These are phyloP conservation scores for Mycena sanguinolenta DNA, from an alignment of 768 basidiomycete species.

Conservation along the genomic window DNA sequence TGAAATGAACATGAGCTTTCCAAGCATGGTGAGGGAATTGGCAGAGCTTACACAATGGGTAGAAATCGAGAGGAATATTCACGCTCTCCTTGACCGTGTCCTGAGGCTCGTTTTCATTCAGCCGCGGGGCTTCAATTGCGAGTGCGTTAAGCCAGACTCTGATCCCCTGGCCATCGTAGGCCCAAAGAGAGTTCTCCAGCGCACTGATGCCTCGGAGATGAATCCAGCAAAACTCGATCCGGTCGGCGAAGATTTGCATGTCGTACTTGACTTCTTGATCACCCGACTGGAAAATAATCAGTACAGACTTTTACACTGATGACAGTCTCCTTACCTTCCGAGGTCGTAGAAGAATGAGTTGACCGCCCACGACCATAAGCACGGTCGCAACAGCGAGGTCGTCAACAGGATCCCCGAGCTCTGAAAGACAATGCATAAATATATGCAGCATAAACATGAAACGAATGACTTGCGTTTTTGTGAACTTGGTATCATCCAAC, in stretches of 20 bases:
- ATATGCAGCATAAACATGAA: conserved; percentile 24
- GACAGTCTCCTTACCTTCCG: conserved; percentile 71
- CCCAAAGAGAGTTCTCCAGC: conserved; percentile 98
- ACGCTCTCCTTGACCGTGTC: conserved; percentile 91
- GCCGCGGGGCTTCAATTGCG: conserved; percentile 78
- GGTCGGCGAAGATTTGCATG: conserved; percentile 95
- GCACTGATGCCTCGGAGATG: conserved; percentile 94
- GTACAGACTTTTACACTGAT: background rate
- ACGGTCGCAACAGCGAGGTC: conserved; percentile 96
- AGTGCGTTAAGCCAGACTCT: conserved; percentile 97
- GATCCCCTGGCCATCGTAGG: conserved; percentile 91
- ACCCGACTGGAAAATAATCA: conserved; percentile 66
- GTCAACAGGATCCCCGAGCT: conserved; percentile 93
- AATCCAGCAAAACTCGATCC: conserved; percentile 99
- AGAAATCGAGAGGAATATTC: conserved; percentile 92
- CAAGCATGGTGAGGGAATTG: background rate
- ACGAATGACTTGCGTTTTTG: conserved; percentile 83
- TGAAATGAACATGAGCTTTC: conserved; percentile 17
- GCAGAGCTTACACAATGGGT: conserved; percentile 85
- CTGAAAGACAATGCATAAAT: conserved; percentile 54
- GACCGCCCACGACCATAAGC: conserved; percentile 94
- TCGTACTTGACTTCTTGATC: conserved; percentile 95
- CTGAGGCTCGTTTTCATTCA: conserved; percentile 47
- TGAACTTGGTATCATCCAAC: conserved; percentile 95
- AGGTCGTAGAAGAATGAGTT: conserved; percentile 89